Conservation (phyloP, 2,329 filamentous ascomycete genomes). For the Pleurostoma richardsiae region DNA sequence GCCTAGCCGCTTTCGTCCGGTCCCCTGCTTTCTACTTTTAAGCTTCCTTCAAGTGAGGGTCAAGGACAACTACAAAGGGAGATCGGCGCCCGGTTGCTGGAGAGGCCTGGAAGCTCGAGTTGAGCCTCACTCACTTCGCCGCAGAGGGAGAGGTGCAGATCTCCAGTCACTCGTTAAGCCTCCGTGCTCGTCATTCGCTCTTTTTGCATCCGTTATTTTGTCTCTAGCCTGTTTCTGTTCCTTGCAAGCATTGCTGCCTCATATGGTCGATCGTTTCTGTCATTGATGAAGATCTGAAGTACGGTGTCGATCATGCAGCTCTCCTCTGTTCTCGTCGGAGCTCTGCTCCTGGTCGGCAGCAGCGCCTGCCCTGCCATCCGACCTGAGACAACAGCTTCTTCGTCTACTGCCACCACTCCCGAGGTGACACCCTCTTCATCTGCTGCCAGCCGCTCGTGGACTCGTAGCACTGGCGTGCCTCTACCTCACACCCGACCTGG, state of each 20-base stretch:
- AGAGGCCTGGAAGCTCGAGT: background rate
- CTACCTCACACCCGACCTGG: too few species aligned
- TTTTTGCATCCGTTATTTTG: too few species aligned
- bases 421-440: too few species aligned
- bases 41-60: too few species aligned
- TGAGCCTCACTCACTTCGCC: background rate
- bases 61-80: background rate
- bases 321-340: background rate
- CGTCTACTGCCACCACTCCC: too few species aligned
- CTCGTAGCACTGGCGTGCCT: too few species aligned
- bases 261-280: background rate
- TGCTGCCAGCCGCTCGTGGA: too few species aligned
- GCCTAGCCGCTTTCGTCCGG: too few species aligned
- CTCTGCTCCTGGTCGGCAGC: background rate
- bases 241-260: too few species aligned
- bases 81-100: background rate
- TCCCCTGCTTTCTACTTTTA: too few species aligned
- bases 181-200: background rate
- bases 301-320: background rate
- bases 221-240: too few species aligned
- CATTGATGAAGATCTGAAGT: background rate
- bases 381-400: background rate
- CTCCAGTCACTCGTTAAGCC: background rate
- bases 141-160: background rate
- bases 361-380: background rate